Base-by-base conservation (phyloP, 345 rosid species). In the Pugionium cornutum region DNA sequence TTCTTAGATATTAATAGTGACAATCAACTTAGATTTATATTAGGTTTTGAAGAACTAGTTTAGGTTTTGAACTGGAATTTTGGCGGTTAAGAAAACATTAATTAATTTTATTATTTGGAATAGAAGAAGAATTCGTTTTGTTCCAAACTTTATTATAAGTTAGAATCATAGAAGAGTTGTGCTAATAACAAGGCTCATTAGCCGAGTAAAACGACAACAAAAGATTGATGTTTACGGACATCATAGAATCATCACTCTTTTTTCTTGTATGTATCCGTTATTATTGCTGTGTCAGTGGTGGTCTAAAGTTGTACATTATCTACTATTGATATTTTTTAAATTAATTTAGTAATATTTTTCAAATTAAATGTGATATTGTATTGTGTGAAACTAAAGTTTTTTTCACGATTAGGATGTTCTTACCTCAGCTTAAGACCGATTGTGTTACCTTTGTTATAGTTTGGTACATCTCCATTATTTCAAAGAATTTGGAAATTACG, bases 271-370 rank as follows among this genome's bases (percentile, higher is more conserved):
- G 31, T 50, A 58, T 42, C n/a, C 4, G 35, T 11, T 3, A 40
- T 11, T 44, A 59, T 53, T 45, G 50, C 9, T 26, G 33, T 46
- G 66, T 61, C 65, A 61, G 33, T 45, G 28, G 8, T 45, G 2
- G 42, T 32, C 53, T 44, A 41, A 46, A 46, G 43, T 33, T 6
- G 53, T 34, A 9, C 3, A 6, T 31, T 30, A 11, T 31, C 11
- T 59, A 30, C 2, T 2, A 5, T 44, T 11, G 0, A 45, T 45
- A 45, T 3, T 40, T 43, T n/a, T 43, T 9, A 1, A n/a, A 5
- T 4, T 42, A 10, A 42, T 42, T 7, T 37, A 7, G 41, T 8
- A 39, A 39, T 35, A 35, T 36, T 7, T 5, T 36, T 2, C 32
- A 31, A 31, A 3, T 3, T 31, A 2, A 31, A 31, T 31, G 3